These are phyloP conservation scores for Cynanchum wilfordii DNA, from an alignment of 257 asterid genomes.

Conservation along the genomic window DNA sequence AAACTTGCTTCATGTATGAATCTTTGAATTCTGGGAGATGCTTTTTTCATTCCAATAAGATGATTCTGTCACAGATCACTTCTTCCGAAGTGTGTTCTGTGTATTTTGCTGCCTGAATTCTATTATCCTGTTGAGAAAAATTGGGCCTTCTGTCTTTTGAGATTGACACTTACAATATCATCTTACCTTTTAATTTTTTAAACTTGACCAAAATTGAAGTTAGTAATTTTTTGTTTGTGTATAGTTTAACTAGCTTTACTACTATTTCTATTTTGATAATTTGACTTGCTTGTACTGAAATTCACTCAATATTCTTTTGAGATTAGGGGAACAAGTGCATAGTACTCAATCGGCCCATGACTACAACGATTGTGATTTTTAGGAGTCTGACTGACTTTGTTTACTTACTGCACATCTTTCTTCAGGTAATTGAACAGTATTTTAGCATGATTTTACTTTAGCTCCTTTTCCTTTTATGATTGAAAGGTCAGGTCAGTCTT, in stretches of 20 bases:
- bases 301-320: constrained; percentile 9
- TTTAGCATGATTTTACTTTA: not conserved
- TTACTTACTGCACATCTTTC: constrained; percentile 69
- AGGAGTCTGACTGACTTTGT: constrained; percentile 76
- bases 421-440: constrained; percentile 53
- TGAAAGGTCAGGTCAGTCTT: not conserved
- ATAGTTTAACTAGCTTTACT: not conserved
- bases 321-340: constrained; percentile 66
- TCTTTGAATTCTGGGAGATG: not conserved
- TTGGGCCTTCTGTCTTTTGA: not conserved
- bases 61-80: not conserved
- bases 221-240: not conserved
- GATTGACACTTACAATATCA: not conserved
- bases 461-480: not conserved
- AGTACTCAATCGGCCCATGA: constrained; percentile 47
- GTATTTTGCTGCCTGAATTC: not conserved
- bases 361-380: constrained; percentile 47
- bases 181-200: not conserved
- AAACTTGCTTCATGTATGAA: not conserved
- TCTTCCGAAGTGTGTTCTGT: not conserved
- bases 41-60: not conserved
- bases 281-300: constrained; percentile 9
- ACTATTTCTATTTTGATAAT: not conserved
- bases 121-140: not conserved
- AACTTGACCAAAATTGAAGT: not conserved